Evolutionary conservation across 495 filamentous ascomycete species (phyloP).

Genomic region (Achaetomiella virescens): DNA sequence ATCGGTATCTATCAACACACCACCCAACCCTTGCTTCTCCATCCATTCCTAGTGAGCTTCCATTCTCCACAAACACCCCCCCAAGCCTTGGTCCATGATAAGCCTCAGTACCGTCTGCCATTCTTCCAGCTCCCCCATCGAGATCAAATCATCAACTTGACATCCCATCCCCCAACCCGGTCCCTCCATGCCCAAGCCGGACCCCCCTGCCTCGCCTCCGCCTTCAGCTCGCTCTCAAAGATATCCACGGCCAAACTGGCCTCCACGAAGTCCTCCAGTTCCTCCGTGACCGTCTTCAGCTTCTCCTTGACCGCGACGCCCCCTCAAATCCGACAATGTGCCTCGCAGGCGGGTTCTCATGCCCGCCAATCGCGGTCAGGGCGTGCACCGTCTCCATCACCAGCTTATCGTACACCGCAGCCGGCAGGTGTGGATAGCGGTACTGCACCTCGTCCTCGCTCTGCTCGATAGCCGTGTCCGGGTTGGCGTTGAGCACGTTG

Average conservation of each 20-base stretch:
- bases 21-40: neutral
- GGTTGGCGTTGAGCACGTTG: slow-evolving; percentile 56
- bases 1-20: neutral
- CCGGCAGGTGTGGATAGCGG: slow-evolving; percentile 64
- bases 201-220: slow-evolving; percentile 38
- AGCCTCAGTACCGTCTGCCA: too few species aligned
- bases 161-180: slow-evolving; percentile 7
- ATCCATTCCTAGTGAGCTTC: neutral
- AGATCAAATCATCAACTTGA: neutral
- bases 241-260: slow-evolving; percentile 81
- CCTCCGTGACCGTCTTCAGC: slow-evolving; percentile 90
- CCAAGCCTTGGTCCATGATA: too few species aligned
- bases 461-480: slow-evolving; percentile 45
- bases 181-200: slow-evolving; percentile 4
- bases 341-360: slow-evolving; percentile 90
- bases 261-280: slow-evolving; percentile 92
- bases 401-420: slow-evolving; percentile 58
- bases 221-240: slow-evolving; percentile 47
- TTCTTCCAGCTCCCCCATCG: neutral
- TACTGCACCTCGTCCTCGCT: slow-evolving; percentile 52
- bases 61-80: too few species aligned
- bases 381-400: slow-evolving; percentile 88
- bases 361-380: slow-evolving; percentile 82
- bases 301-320: slow-evolving; percentile 89
- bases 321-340: slow-evolving; percentile 94